Base-by-base conservation (phyloP, 208 protist species). In the Trypanosoma avium region DNA sequence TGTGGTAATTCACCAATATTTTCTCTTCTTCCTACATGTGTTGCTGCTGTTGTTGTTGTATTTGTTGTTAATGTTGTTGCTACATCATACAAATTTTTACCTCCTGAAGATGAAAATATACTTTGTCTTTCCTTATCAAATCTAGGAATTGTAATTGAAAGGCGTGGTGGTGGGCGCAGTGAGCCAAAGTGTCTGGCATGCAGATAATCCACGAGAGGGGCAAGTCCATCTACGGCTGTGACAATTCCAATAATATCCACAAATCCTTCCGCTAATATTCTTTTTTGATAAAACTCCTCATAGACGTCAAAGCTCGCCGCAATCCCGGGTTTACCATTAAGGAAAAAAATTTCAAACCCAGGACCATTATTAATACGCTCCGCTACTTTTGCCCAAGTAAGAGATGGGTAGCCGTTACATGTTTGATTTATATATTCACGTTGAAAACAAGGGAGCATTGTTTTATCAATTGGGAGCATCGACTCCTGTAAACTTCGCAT, bases 171-270 rank as follows among this genome's bases (percentile, higher is more conserved):
- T 12, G 49, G 53, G n/a, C 3, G 38, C 47, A 52, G 4, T n/a
- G 27, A 33, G 42, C 55, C 59, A 73, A 73, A 73, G 27, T 73
- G 67, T 53, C 67, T 58, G 26, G 22, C 48, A 32, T 75, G 73
- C 24, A 86, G 60, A 72, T 91, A 95, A 67, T 95, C 90, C 21
- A 79, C 47, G 10, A 90, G 64, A 2, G 81, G 81, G 24, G 86
- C 42, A 27, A 73, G 40, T 50, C 81, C 79, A 64, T 95, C 90
- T 13, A 73, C 66, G 15, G 72, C 46, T 10, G 81, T 70, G 26
- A 81, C 67, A 61, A 92, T 79, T n/a, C 76, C 86, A 6, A 93
- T 15, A 3, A 92, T 73, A 68, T 92, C 61, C 7, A 40, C 30
- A 49, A 90, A 73, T 19, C 77, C 89, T 42, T 90, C 77, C 42